Evolutionary conservation across 495 filamentous ascomycete species (phyloP).

Genomic region (Hamigera avellanea): DNA sequence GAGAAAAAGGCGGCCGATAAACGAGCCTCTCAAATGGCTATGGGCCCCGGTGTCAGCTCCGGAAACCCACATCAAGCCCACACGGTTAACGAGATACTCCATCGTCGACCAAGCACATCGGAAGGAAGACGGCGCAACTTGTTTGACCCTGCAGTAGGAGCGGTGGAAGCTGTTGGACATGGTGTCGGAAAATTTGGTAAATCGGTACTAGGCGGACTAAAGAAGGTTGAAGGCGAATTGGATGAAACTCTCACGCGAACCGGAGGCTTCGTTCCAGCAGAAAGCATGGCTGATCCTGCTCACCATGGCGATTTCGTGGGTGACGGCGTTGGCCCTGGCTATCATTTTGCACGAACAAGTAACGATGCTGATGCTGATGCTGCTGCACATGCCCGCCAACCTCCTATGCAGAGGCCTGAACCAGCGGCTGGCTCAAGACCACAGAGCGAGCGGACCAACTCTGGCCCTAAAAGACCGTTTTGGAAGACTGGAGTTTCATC

Average conservation of each 20-base stretch:
- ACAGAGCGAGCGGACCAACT: background rate
- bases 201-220: constrained; percentile 39
- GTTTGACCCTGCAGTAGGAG: constrained; percentile 31
- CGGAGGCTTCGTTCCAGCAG: constrained; percentile 34
- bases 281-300: constrained; percentile 3
- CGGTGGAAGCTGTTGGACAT: constrained; percentile 41
- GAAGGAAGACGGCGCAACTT: constrained; percentile 16
- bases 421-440: background rate
- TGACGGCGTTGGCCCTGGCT: constrained; percentile 1
- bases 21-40: constrained; percentile 48
- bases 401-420: too few species aligned
- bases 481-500: constrained; percentile 32
- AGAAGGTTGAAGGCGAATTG: constrained; percentile 30
- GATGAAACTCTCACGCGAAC: constrained; percentile 41
- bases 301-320: constrained; percentile 1
- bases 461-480: constrained; percentile 26
- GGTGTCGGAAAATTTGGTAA: constrained; percentile 50
- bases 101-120: constrained; percentile 15
- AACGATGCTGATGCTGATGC: background rate
- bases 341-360: constrained; percentile 1
- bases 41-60: constrained; percentile 64
- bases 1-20: constrained; percentile 34
- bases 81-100: constrained; percentile 54
- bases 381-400: background rate
- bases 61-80: constrained; percentile 76